A percentile compares a stretch with the other conserved stretches of the same genome.
phyloP scores from a whole-genome alignment of 805 yeast genomes.

The Candida sithepensis region DNA sequence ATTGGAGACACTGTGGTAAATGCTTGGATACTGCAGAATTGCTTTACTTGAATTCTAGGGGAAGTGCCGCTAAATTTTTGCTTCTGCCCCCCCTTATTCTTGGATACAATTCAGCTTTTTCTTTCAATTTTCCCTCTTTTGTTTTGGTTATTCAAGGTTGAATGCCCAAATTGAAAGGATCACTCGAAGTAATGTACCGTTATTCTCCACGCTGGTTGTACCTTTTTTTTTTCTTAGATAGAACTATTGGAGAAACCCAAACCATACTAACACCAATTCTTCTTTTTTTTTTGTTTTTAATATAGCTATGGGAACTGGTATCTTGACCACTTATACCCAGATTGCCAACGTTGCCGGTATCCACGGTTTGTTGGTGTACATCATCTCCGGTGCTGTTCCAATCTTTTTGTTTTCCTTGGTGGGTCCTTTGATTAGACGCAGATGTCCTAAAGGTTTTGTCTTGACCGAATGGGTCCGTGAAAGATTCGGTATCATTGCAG shows the following conservation, averaged over 20 bases:
- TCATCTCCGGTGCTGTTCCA: slow-evolving; percentile 77
- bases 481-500: slow-evolving; percentile 70
- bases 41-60: too few species aligned
- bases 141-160: neutral
- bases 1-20: neutral
- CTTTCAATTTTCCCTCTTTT: neutral
- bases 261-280: slow-evolving; percentile 9
- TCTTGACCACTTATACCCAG: slow-evolving; percentile 79
- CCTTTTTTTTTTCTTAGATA: too few species aligned
- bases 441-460: slow-evolving; percentile 87
- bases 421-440: slow-evolving; percentile 75
- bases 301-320: slow-evolving; percentile 84
- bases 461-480: slow-evolving; percentile 92
- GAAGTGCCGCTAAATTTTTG: too few species aligned
- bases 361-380: slow-evolving; percentile 82
- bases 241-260: too few species aligned
- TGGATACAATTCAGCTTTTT: neutral
- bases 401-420: slow-evolving; percentile 76
- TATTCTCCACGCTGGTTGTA: too few species aligned
- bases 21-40: neutral
- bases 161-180: neutral
- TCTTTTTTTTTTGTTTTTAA: neutral
- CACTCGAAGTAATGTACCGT: neutral
- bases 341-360: slow-evolving; percentile 83
- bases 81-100: neutral